A percentile compares a stretch with the other conserved stretches of the same genome.
Evolutionary conservation across 768 basidiomycete species (phyloP).

Genomic region (Steccherinum ochraceum): DNA sequence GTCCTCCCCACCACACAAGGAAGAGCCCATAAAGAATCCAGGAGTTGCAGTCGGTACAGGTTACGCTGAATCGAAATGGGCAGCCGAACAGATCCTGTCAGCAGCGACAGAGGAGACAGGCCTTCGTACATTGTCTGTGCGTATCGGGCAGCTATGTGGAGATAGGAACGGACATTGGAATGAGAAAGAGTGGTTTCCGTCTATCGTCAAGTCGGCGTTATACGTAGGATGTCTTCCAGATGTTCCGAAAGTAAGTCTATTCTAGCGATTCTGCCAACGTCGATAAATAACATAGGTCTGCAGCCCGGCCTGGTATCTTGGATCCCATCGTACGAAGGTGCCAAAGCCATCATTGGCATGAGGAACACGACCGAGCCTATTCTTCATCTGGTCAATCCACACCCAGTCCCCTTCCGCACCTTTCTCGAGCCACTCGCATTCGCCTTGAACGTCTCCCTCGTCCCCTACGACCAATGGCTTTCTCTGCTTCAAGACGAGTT

Average conservation of each 20-base stretch:
- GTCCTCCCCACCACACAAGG: background rate
- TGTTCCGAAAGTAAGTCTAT: slow-evolving; percentile 21
- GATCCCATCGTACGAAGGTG: slow-evolving; percentile 27
- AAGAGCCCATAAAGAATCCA: slow-evolving; percentile 1
- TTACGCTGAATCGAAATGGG: slow-evolving; percentile 32
- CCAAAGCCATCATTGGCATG: slow-evolving; percentile 24
- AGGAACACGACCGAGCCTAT: slow-evolving; percentile 14
- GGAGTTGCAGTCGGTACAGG: slow-evolving; percentile 25
- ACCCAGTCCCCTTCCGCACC: slow-evolving; percentile 7
- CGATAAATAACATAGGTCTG: background rate
- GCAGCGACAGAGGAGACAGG: slow-evolving; percentile 22
- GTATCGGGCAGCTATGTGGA: slow-evolving; percentile 40
- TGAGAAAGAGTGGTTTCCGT: slow-evolving; percentile 37
- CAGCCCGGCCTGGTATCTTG: slow-evolving; percentile 17
- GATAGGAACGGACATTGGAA: slow-evolving; percentile 36
- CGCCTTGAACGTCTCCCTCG: slow-evolving; percentile 5
- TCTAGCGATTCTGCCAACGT: background rate
- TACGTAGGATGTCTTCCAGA: slow-evolving; percentile 28
- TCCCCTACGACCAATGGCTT: slow-evolving; percentile 17
- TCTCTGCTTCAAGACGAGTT: slow-evolving; percentile 9
- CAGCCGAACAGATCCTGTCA: slow-evolving; percentile 32
- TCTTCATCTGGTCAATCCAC: slow-evolving; percentile 13
- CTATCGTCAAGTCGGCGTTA: slow-evolving; percentile 26
- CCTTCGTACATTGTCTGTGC: slow-evolving; percentile 28
- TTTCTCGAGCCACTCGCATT: slow-evolving; percentile 8